Conservation (phyloP, 2,329 filamentous ascomycete genomes). For the Sarocladium oryzae region DNA sequence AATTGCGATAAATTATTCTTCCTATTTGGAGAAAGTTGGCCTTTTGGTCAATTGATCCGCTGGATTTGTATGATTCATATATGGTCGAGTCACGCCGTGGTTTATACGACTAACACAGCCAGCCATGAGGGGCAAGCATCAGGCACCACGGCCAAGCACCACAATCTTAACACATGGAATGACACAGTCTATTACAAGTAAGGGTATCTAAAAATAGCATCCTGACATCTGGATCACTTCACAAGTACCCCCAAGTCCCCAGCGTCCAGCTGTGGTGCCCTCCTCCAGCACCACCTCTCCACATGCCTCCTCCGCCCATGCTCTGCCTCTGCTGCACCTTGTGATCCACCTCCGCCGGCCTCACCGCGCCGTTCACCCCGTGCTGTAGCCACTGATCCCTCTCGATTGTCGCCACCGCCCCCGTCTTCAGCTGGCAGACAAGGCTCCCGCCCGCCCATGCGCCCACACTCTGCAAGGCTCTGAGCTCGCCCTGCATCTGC, state of each 20-base stretch:
- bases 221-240: too few species aligned
- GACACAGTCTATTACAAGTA: too few species aligned
- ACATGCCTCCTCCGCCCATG: conserved; percentile 49
- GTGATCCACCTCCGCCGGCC: conserved; percentile 50
- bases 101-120: too few species aligned
- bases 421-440: conserved; percentile 60
- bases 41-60: neutral
- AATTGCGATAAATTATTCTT: too few species aligned
- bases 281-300: conserved; percentile 27
- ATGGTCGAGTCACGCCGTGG: too few species aligned
- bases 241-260: conserved; percentile 53
- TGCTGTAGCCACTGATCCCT: conserved; percentile 65
- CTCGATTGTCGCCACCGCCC: conserved; percentile 63
- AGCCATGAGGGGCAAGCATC: neutral
- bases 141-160: too few species aligned
- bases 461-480: conserved; percentile 63
- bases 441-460: conserved; percentile 71
- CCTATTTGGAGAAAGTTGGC: neutral
- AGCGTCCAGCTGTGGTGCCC: conserved; percentile 55
- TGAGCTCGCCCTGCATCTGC: conserved; percentile 50
- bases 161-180: too few species aligned
- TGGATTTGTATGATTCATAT: too few species aligned
- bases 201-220: too few species aligned
- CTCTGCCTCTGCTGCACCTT: conserved; percentile 44
- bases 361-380: conserved; percentile 55